Conservation (phyloP, 2,329 filamentous ascomycete species). For the Curvularia sp. region DNA sequence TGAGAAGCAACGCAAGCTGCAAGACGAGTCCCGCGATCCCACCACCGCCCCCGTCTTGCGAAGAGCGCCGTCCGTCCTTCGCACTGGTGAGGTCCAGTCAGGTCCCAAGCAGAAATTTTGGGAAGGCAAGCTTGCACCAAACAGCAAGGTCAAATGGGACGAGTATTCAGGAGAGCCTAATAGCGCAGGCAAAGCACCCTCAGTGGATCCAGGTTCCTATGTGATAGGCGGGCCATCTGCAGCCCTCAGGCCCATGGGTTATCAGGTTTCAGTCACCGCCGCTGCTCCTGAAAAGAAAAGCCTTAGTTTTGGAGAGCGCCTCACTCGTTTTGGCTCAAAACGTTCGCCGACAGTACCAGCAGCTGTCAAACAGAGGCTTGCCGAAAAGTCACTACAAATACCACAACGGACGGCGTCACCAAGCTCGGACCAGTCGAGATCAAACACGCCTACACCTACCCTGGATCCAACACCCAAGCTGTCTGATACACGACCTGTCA, state of each 20-base stretch:
- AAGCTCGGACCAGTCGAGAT: conserved; percentile 26
- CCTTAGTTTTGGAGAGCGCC: conserved; percentile 42
- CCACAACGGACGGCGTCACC: conserved; percentile 37
- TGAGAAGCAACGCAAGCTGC: conserved; percentile 37
- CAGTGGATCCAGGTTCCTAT: conserved; percentile 60
- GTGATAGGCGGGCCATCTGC: conserved; percentile 29
- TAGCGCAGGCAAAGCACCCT: conserved; percentile 60
- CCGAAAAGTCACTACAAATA: conserved; percentile 64
- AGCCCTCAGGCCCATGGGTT: conserved; percentile 35
- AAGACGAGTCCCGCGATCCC: conserved; percentile 11
- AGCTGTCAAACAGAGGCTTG: conserved; percentile 64
- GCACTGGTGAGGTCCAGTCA: conserved; percentile 25
- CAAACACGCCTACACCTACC: conserved; percentile 37
- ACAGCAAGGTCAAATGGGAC: conserved; percentile 63
- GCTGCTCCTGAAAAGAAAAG: conserved; percentile 36
- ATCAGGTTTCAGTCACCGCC: conserved; percentile 42
- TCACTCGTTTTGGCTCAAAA: conserved; percentile 34
- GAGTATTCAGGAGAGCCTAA: conserved; percentile 70
- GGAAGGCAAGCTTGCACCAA: conserved; percentile 46
- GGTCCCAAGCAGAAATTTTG: conserved; percentile 44
- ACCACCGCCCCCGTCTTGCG: conserved; percentile 47
- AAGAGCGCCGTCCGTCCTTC: conserved; percentile 36
- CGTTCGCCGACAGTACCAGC: conserved; percentile 22
- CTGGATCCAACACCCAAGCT: conserved; percentile 27
- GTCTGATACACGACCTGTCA: conserved; percentile 43